Evolutionary conservation across 768 basidiomycete genomes (phyloP), one percentile per base, ranked within the genome.

Genomic region (Austroboletus festivus): DNA sequence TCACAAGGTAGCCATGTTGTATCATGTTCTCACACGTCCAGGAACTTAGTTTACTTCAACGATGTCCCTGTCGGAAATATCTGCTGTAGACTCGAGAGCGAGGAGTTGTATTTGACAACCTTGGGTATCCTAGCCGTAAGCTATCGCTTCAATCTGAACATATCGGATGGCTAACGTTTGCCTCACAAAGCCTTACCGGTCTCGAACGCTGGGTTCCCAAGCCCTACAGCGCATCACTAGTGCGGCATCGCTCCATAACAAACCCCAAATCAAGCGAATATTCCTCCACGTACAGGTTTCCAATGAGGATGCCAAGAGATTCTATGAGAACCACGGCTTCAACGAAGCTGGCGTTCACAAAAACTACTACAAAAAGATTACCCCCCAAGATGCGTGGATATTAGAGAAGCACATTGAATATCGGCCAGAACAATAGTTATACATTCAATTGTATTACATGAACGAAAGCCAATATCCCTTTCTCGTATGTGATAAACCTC

Each of bases 31-130:
- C 50, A 64, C 57, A 50, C 48, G 48, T 41, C 47, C 52, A 55
- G 63, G 50, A 46, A 53, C 48, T 57, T 57, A 93, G 93, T 93
- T 41, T 93, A 93, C 70, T 93, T 86, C 71, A 93, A 93, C 71
- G 92, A 95, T 71, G 75, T 95, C 48, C 90, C 93, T 39, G 85
- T 94, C 53, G 92, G 93, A 50, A 89, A 84, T 5, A 79, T 93
- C 60, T 92, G 89, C 67, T 91, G 88, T 71, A 81, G 89, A 50
- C 68, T 93, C 51, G 92, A 95, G 68, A 77, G 73, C 45, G 80
- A 81, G 19, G 65, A 63, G 51, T 39, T 69, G 44, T 94, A 94
- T 70, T 76, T 93, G 62, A 90, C 93, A 85, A 94, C 93, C 42
- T 85, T 94, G 84, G 93, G 91, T 38, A 71, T 94, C 53, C 81